Conservation (phyloP, 176 grass and related monocot species). For the Avena atlantica region DNA sequence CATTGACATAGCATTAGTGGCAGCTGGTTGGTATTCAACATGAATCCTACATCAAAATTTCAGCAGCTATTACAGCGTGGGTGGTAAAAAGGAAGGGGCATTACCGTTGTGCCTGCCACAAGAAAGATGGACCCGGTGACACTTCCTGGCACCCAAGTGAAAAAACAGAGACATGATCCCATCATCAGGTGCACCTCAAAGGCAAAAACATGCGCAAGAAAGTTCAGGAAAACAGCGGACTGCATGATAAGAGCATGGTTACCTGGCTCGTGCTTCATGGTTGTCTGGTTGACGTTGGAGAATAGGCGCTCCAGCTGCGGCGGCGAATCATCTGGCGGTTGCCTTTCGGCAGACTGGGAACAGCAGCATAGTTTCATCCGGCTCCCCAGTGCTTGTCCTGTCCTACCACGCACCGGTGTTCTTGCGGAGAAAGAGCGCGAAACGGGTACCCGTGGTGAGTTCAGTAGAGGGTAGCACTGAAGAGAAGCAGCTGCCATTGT, state of each 20-base stretch:
- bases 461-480: slow-evolving; percentile 44
- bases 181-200: background rate
- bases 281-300: slow-evolving; percentile 89
- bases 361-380: slow-evolving; percentile 53
- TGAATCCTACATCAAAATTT: background rate
- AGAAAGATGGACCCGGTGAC: slow-evolving; percentile 71
- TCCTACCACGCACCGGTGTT: background rate
- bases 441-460: background rate
- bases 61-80: background rate
- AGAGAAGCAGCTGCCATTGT: slow-evolving; percentile 47
- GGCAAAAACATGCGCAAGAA: background rate
- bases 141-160: slow-evolving; percentile 68
- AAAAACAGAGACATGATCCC: background rate
- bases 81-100: background rate
- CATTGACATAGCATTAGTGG: background rate
- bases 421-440: background rate
- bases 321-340: slow-evolving; percentile 35
- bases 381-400: background rate
- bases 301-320: slow-evolving; percentile 74
- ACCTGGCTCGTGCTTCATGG: slow-evolving; percentile 93
- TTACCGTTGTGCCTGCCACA: slow-evolving; percentile 89
- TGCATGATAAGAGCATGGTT: background rate
- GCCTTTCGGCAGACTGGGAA: slow-evolving; percentile 48
- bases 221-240: background rate
- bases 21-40: background rate